Evolutionary conservation across 2,329 filamentous ascomycete genomes (phyloP).

Genomic region (Calonectria montana): DNA sequence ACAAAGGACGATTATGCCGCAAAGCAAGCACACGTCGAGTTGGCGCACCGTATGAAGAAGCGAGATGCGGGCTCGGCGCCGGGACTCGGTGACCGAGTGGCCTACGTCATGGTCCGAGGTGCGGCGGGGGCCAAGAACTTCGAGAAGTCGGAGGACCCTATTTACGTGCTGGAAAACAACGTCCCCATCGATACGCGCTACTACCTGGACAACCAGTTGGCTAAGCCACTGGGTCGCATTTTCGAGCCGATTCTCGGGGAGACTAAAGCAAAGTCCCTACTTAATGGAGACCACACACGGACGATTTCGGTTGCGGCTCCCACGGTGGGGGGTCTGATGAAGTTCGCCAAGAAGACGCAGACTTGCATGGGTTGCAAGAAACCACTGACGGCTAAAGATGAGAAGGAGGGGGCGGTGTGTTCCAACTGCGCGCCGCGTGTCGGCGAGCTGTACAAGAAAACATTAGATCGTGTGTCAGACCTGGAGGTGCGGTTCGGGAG

Average conservation of each 20-base stretch:
- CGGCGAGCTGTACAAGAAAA: constrained; percentile 94
- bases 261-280: constrained; percentile 85
- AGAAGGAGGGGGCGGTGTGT: constrained; percentile 88
- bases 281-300: constrained; percentile 95
- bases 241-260: constrained; percentile 98
- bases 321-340: constrained; percentile 94
- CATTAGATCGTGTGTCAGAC: constrained; percentile 87
- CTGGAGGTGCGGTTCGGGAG: constrained; percentile 92
- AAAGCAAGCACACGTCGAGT: constrained; percentile 96
- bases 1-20: constrained; percentile 89
- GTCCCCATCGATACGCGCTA: constrained; percentile 98
- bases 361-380: constrained; percentile 99
- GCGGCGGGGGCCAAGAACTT: constrained; percentile 92
- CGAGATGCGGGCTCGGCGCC: constrained; percentile 95
- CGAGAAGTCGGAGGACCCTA: constrained; percentile 96
- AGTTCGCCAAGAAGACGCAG: constrained; percentile 96
- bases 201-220: constrained; percentile 97
- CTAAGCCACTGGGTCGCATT: constrained; percentile 93
- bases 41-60: constrained; percentile 96
- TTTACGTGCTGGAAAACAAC: constrained; percentile 97
- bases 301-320: constrained; percentile 93
- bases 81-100: constrained; percentile 92
- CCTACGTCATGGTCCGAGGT: constrained; percentile 97
- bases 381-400: constrained; percentile 82
- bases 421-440: constrained; percentile 85